These are phyloP conservation scores for Sideroxylon spinosum DNA, from an alignment of 179 eudicot species.

Conservation along the genomic window DNA sequence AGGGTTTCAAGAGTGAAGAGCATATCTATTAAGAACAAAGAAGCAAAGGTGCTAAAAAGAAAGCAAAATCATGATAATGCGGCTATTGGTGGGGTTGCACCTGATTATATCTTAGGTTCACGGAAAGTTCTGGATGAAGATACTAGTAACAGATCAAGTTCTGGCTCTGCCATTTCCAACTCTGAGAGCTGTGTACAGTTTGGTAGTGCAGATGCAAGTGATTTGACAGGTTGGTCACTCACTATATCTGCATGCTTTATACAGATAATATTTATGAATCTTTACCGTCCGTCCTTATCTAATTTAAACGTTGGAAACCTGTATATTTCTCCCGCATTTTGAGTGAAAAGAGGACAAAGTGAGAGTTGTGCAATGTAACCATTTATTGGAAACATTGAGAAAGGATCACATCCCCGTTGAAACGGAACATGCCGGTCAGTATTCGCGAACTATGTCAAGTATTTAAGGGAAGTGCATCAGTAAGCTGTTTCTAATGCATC, in stretches of 20 bases:
- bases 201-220: constrained; percentile 81
- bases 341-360: too few species aligned
- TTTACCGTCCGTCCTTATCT: not conserved
- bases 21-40: constrained; percentile 62
- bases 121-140: constrained; percentile 69
- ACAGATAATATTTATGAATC: not conserved
- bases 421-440: too few species aligned
- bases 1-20: constrained; percentile 49
- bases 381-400: too few species aligned
- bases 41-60: constrained; percentile 64
- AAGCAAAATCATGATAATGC: constrained; percentile 46
- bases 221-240: constrained; percentile 65
- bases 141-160: constrained; percentile 89
- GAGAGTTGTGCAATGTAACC: too few species aligned
- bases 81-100: constrained; percentile 29
- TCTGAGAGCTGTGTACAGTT: constrained; percentile 83
- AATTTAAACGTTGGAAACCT: not conserved
- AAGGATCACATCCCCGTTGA: too few species aligned
- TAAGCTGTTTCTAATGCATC: not conserved
- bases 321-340: too few species aligned
- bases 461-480: too few species aligned
- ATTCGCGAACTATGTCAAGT: too few species aligned
- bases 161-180: constrained; percentile 93
- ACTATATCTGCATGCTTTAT: not conserved
- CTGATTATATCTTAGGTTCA: constrained; percentile 42